Base-by-base conservation (phyloP, 768 basidiomycete genomes). In the Phanerodontia chrysosporium region DNA sequence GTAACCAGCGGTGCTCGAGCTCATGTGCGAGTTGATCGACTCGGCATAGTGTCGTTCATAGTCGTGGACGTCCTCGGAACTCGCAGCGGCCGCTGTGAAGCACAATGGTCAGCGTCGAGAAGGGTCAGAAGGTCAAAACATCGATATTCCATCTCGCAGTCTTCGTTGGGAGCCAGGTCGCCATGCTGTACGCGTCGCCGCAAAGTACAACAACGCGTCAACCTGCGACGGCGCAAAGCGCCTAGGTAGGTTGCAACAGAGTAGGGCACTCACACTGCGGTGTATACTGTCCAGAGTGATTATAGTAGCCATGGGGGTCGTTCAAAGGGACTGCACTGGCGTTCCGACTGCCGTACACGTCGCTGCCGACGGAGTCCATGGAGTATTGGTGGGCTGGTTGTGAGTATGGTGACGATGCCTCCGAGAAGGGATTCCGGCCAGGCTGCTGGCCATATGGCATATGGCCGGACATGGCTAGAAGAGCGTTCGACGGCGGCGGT, bases 1-100 rank as follows among this genome's bases (percentile, higher is more conserved):
- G 35, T 62, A 62, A 45, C 62, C 61, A 49, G 64, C 63, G 59
- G 65, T 64, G 58, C 68, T 65, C 22, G 56, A 58, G 60, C 67
- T 70, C 61, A 67, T 69, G 55, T 72, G 73, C 39, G 75, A 75
- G 58, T 69, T 67, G 57, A 74, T 65, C 5, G 74, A 75, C 22
- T 70, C 66, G 55, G 68, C 65, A 58, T 74, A 75, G 51, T 65
- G 66, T 36, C 63, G 68, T 51, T 62, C 59, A 56, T 65, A 69
- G 12, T 64, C 64, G 36, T 69, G 58, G 45, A 67, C 64, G 42
- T 67, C 69, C 49, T 73, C 72, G 32, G 69, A 68, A 57, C 71
- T 73, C 42, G 65, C 68, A 59, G 64, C 60, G 44, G 63, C 51
- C 39, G 66, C 55, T 54, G 22, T 49, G 48, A 18, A 59, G 52